A percentile compares a stretch with the other conserved stretches of the same genome.
Conservation (phyloP, 192 early-diverging fungal genomes). For the Allomyces javanicus region DNA sequence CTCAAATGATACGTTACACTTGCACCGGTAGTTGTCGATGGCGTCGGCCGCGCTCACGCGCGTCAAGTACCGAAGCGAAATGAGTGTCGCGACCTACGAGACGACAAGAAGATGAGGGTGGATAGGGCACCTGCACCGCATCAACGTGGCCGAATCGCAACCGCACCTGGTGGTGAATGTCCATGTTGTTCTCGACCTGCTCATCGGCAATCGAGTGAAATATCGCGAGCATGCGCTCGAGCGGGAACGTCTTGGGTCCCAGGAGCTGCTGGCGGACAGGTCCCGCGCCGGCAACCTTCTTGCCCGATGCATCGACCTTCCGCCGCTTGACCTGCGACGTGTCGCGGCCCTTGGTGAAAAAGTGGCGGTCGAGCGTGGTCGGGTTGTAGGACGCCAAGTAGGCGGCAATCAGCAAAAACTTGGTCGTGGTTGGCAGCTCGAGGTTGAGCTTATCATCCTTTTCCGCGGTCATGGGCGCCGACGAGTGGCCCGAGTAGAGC, state of each 20-base stretch:
- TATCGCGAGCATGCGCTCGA: conserved; percentile 95
- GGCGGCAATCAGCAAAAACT: conserved; percentile 70
- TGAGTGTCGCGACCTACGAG: conserved; percentile 61
- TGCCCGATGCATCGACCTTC: conserved; percentile 4
- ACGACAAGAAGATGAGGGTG: conserved; percentile 8
- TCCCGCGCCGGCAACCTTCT: conserved; percentile 3
- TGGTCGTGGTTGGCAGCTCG: conserved; percentile 73
- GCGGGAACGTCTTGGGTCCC: conserved; percentile 76
- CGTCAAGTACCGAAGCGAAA: conserved; percentile 54
- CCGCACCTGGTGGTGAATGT: conserved; percentile 41
- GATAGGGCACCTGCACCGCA: neutral
- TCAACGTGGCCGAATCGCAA: neutral
- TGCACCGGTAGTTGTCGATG: conserved; percentile 67
- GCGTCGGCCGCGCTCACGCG: conserved; percentile 46
- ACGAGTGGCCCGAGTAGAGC: too few relatives aligned
- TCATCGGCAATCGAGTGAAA: conserved; percentile 75
- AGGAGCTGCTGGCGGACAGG: conserved; percentile 55
- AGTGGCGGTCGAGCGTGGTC: conserved; percentile 56
- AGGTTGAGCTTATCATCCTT: conserved; percentile 9
- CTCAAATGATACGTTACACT: conserved; percentile 74
- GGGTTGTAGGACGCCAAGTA: conserved; percentile 93
- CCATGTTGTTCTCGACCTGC: conserved; percentile 47
- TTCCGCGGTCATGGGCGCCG: too few relatives aligned
- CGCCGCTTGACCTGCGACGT: conserved; percentile 5
- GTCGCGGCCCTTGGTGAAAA: conserved; percentile 48